Conservation (phyloP, 768 basidiomycete genomes). For the Xerocomellus chrysenteron region DNA sequence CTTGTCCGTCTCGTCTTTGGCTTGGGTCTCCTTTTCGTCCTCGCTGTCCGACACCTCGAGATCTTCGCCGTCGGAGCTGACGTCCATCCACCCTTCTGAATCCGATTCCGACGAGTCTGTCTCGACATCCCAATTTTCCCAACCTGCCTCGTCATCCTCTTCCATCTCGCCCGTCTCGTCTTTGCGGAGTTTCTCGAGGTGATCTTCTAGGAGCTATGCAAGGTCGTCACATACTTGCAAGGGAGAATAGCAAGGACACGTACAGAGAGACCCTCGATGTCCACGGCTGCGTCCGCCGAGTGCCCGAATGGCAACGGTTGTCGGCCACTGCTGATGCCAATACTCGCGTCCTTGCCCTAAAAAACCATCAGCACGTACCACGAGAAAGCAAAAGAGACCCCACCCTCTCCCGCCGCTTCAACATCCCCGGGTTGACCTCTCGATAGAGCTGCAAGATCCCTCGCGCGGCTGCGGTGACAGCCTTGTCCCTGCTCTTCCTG, state of each 20-base stretch:
- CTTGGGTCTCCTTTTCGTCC: conserved; percentile 48
- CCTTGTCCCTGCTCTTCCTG: conserved; percentile 91
- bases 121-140: conserved; percentile 90
- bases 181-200: conserved; percentile 68
- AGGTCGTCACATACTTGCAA: not conserved
- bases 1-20: conserved; percentile 12
- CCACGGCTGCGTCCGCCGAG: conserved; percentile 64
- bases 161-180: conserved; percentile 57
- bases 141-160: conserved; percentile 66
- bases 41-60: conserved; percentile 87
- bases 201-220: conserved; percentile 80
- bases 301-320: conserved; percentile 85
- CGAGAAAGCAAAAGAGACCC: conserved; percentile 20
- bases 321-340: conserved; percentile 61
- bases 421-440: conserved; percentile 93
- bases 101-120: conserved; percentile 62
- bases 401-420: conserved; percentile 86
- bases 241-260: conserved; percentile 26
- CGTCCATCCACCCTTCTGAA: conserved; percentile 77
- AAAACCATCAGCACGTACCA: not conserved
- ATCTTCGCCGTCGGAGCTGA: conserved; percentile 64
- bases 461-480: conserved; percentile 84
- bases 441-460: conserved; percentile 87
- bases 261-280: conserved; percentile 89
- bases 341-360: conserved; percentile 88